phyloP scores from a whole-genome alignment of 2,329 filamentous ascomycete species.

The Raffaelea albimanens region DNA sequence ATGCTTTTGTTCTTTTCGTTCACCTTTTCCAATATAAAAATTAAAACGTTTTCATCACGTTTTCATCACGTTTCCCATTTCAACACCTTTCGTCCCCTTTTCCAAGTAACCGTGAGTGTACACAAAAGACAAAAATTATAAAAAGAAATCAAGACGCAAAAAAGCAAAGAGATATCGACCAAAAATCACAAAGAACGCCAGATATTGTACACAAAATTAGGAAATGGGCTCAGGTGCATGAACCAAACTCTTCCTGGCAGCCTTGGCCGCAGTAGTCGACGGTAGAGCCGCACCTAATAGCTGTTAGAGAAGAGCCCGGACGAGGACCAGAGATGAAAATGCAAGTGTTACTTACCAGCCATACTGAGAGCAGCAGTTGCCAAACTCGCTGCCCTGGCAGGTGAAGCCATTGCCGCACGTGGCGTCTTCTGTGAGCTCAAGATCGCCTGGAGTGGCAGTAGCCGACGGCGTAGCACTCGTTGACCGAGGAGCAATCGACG shows the following conservation, averaged over 20 bases:
- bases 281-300: conserved; percentile 4
- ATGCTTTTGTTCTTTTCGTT: neutral
- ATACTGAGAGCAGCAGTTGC: conserved; percentile 10
- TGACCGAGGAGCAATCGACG: too few species aligned
- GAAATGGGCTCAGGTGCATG: neutral
- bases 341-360: conserved; percentile 6
- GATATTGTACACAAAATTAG: neutral
- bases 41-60: neutral
- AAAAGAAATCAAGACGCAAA: neutral
- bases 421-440: conserved; percentile 3
- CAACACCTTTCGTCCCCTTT: neutral
- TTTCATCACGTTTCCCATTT: neutral
- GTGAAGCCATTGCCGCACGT: conserved; percentile 8
- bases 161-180: neutral
- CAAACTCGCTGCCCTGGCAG: conserved; percentile 6
- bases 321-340: neutral
- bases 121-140: neutral
- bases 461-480: neutral
- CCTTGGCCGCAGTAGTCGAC: conserved; percentile 7
- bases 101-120: neutral
- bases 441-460: neutral
- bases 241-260: conserved; percentile 7
- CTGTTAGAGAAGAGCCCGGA: neutral
- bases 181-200: neutral
- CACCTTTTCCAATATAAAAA: neutral